Percentiles rank a stretch among this genome's conserved stretches.
Evolutionary conservation across 73 alveolate genomes (phyloP).

Genomic region (Uronychia binucleata): DNA sequence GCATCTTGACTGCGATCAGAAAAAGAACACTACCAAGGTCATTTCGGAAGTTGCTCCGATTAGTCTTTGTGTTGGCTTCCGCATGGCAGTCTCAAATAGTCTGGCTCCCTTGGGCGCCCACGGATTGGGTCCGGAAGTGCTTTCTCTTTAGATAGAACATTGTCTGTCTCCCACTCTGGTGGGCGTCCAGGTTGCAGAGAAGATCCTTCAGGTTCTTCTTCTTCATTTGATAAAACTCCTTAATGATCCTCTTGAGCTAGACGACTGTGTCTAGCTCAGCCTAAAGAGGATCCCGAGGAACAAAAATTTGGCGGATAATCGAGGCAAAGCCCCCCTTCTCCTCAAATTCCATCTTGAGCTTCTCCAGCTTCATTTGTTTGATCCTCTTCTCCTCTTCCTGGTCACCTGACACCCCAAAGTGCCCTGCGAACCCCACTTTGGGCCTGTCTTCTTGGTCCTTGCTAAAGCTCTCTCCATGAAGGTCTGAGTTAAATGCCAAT

Average conservation of each 20-base stretch:
- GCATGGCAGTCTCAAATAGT: neutral
- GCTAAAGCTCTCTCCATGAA: no score
- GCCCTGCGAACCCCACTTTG: no score
- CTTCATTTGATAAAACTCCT: neutral
- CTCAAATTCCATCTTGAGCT: constrained; percentile 52
- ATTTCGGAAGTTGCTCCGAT: neutral
- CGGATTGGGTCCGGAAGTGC: neutral
- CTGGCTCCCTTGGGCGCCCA: neutral
- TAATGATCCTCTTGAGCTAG: neutral
- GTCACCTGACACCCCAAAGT: no score
- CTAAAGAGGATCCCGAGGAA: constrained; percentile 27
- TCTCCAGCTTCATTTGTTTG: constrained; percentile 44
- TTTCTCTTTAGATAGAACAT: neutral
- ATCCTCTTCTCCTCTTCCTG: constrained; percentile 50
- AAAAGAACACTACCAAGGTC: neutral
- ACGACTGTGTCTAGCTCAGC: neutral
- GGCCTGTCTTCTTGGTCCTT: no score
- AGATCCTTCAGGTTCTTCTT: neutral
- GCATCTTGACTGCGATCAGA: neutral
- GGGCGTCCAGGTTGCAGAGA: neutral
- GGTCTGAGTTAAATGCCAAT: no score
- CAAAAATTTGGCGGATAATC: constrained; percentile 32
- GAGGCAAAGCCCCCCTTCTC: constrained; percentile 65
- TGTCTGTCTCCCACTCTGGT: neutral
- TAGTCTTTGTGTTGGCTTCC: neutral